Conservation (phyloP, 169 alveolate genomes). For the Babesia gibsoni region DNA sequence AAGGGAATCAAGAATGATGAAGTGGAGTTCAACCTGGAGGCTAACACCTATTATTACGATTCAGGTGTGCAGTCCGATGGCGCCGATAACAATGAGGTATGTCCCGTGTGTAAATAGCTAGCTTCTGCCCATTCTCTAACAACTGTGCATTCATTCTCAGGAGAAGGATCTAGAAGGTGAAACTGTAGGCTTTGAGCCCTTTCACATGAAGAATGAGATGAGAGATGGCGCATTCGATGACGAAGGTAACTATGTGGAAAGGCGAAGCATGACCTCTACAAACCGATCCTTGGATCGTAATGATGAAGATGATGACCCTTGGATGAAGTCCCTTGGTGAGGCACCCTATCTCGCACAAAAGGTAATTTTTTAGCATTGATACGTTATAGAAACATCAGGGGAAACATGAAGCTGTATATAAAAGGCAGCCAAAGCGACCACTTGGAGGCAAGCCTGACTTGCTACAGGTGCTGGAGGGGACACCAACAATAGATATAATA, state of each 20-base stretch:
- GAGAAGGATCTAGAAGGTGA: no score
- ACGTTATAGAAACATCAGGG: neutral
- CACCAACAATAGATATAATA: constrained; percentile 40
- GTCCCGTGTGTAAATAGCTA: no score
- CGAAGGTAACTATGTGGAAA: constrained; percentile 59
- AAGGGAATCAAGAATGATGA: constrained; percentile 8
- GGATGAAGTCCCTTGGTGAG: constrained; percentile 37
- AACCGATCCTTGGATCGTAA: constrained; percentile 22
- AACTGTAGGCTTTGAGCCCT: constrained; percentile 65
- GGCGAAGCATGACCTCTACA: constrained; percentile 29
- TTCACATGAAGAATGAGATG: constrained; percentile 64
- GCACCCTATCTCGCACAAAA: neutral
- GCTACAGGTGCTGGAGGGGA: constrained; percentile 20
- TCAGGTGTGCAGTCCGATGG: neutral
- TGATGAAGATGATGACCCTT: constrained; percentile 55
- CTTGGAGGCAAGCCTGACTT: neutral
- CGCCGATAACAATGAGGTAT: neutral
- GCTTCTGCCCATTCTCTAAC: no score
- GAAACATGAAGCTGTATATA: neutral
- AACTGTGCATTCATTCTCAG: no score
- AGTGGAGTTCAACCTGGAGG: neutral
- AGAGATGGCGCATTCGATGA: constrained; percentile 64
- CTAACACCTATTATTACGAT: neutral
- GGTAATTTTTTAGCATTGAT: constrained; percentile 15
- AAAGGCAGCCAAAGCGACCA: constrained; percentile 7